Evolutionary conservation across 768 basidiomycete species (phyloP).

Genomic region (Lactifluus subvellereus): DNA sequence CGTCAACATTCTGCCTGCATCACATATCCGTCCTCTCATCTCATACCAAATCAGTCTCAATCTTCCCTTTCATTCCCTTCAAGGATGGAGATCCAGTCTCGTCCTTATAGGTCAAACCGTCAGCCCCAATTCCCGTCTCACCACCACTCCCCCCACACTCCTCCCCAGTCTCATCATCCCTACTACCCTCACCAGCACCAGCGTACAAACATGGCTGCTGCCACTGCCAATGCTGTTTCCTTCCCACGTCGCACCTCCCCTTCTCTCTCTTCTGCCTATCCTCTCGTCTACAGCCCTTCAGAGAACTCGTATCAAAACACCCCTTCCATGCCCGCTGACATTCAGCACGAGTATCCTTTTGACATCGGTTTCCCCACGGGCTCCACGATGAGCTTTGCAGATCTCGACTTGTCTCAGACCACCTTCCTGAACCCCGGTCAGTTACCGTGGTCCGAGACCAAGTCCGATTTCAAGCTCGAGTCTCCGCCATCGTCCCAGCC

Average conservation of each 20-base stretch:
- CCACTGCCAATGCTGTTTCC: background rate
- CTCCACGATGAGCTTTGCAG: constrained; percentile 10
- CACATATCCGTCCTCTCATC: constrained; percentile 12
- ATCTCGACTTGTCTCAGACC: constrained; percentile 14
- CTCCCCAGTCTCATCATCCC: constrained; percentile 4
- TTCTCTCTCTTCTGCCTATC: constrained; percentile 12
- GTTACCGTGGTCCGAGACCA: constrained; percentile 16
- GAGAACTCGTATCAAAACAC: constrained; percentile 13
- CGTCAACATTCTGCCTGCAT: constrained; percentile 18
- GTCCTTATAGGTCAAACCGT: constrained; percentile 22
- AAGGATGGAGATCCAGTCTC: constrained; percentile 16
- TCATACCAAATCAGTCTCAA: constrained; percentile 14
- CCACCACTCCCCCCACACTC: constrained; percentile 8
- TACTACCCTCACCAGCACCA: constrained; percentile 6
- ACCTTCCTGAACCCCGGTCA: constrained; percentile 18
- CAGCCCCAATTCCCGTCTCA: constrained; percentile 10
- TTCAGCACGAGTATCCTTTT: constrained; percentile 19
- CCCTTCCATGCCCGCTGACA: constrained; percentile 5
- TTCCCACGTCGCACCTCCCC: constrained; percentile 2
- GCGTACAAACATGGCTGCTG: constrained; percentile 2
- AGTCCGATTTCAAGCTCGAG: constrained; percentile 18
- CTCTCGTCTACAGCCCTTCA: constrained; percentile 12
- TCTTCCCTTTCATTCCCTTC: constrained; percentile 18
- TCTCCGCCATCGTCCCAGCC: background rate
- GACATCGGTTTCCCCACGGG: constrained; percentile 5